A percentile compares a stretch with the other conserved stretches of the same genome.
Conservation (phyloP, 495 filamentous ascomycete genomes). For the Penicillium atrosanguineum region DNA sequence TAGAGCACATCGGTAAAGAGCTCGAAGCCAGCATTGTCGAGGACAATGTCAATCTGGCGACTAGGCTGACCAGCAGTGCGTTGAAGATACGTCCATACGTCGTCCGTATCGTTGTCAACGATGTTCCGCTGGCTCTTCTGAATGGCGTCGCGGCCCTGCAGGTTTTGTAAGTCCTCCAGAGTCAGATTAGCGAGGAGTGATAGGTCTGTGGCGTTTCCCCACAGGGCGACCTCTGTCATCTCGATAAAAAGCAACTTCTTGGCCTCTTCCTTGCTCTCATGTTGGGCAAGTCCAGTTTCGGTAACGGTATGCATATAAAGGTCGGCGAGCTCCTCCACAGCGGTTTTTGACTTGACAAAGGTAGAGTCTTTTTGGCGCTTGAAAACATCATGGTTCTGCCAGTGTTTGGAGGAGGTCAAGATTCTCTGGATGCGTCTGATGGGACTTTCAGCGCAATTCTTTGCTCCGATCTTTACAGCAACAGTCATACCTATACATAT, state of each 20-base stretch:
- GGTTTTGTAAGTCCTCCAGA: constrained; percentile 83
- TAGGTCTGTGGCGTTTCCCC: constrained; percentile 88
- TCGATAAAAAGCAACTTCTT: constrained; percentile 71
- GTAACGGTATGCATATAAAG: constrained; percentile 57
- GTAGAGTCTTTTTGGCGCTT: constrained; percentile 76
- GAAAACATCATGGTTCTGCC: constrained; percentile 83
- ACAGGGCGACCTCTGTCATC: constrained; percentile 85
- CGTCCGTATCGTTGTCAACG: constrained; percentile 66
- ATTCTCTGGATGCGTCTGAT: constrained; percentile 62
- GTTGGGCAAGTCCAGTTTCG: constrained; percentile 35
- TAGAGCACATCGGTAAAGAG: constrained; percentile 81
- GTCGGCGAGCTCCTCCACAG: constrained; percentile 74
- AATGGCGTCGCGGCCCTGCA: constrained; percentile 75
- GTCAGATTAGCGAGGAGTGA: constrained; percentile 75
- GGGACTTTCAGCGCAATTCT: not conserved
- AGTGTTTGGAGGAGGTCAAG: constrained; percentile 65
- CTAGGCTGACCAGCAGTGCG: constrained; percentile 40
- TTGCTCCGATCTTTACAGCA: not conserved
- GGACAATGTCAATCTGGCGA: constrained; percentile 74
- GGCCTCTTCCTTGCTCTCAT: constrained; percentile 52
- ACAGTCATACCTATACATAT: constrained; percentile 66
- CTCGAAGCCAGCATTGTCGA: constrained; percentile 92
- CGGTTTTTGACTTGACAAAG: constrained; percentile 76
- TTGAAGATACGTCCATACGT: constrained; percentile 58
- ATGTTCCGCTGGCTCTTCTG: constrained; percentile 77